Evolutionary conservation across 257 asterid species (phyloP).

Genomic region (Ballota nigra): DNA sequence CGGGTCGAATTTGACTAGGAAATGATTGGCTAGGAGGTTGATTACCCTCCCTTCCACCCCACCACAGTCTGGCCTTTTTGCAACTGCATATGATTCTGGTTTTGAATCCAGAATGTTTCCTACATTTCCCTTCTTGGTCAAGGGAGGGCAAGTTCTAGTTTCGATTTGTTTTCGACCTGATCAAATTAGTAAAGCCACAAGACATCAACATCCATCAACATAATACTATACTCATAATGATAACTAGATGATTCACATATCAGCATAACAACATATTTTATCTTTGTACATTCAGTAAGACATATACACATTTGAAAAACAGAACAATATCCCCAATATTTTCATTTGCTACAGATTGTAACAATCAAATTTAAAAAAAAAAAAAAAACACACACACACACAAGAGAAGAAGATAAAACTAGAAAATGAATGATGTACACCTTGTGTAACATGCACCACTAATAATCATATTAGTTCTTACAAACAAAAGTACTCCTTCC

Average conservation of each 20-base stretch:
- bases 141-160: neutral
- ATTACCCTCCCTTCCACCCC: constrained; percentile 78
- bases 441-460: too few relatives aligned
- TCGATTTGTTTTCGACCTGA: neutral
- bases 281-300: too few relatives aligned
- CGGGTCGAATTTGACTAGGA: constrained; percentile 66
- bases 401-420: too few relatives aligned
- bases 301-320: neutral
- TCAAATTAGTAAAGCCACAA: neutral
- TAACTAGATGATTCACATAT: neutral
- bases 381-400: neutral
- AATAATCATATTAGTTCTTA: too few relatives aligned
- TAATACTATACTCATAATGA: neutral
- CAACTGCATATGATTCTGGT: constrained; percentile 44
- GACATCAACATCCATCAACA: neutral
- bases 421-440: too few relatives aligned
- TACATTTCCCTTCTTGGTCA: constrained; percentile 31
- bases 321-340: neutral
- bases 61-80: constrained; percentile 91
- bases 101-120: constrained; percentile 31
- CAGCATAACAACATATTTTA: neutral
- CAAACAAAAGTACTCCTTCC: too few relatives aligned
- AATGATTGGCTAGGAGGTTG: constrained; percentile 85
- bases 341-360: neutral
- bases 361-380: too few relatives aligned